Evolutionary conservation across 176 grass and related monocot genomes (phyloP).

Genomic region (Aegilops speltoides): DNA sequence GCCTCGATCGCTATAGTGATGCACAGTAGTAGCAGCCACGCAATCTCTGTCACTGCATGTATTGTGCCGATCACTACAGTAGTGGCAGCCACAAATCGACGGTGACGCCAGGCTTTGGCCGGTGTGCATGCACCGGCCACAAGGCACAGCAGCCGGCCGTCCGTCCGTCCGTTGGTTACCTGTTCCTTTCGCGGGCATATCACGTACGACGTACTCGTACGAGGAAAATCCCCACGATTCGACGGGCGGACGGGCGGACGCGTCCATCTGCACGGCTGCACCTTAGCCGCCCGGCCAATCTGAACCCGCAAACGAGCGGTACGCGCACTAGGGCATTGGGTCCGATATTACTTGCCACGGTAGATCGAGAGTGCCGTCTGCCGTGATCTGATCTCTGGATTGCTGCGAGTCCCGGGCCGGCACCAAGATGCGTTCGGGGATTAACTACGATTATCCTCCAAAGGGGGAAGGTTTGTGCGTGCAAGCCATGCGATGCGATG

Average conservation of each 20-base stretch:
- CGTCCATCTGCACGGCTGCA: background rate
- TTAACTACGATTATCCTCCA: background rate
- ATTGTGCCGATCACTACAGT: too few species aligned
- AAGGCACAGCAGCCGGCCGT: background rate
- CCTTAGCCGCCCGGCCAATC: background rate
- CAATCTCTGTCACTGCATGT: too few species aligned
- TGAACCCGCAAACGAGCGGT: background rate
- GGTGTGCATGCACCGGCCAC: background rate
- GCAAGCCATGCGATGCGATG: background rate
- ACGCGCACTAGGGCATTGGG: too few species aligned
- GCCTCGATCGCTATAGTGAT: too few species aligned
- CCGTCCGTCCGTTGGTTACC: too few species aligned
- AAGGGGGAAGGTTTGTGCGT: background rate
- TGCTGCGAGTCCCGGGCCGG: background rate
- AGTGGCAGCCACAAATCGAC: too few species aligned
- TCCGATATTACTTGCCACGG: too few species aligned
- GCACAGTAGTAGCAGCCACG: too few species aligned
- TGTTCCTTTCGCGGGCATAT: background rate
- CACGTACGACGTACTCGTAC: background rate
- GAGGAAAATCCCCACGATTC: background rate
- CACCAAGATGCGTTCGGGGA: background rate
- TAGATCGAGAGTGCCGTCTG: background rate
- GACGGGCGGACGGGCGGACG: background rate
- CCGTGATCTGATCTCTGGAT: background rate
- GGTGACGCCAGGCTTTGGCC: too few species aligned